A percentile compares a stretch with the other conserved stretches of the same genome.
Evolutionary conservation across 1,284 basidiomycete species (phyloP).

Genomic region (Cutaneotrichosporon sp.): DNA sequence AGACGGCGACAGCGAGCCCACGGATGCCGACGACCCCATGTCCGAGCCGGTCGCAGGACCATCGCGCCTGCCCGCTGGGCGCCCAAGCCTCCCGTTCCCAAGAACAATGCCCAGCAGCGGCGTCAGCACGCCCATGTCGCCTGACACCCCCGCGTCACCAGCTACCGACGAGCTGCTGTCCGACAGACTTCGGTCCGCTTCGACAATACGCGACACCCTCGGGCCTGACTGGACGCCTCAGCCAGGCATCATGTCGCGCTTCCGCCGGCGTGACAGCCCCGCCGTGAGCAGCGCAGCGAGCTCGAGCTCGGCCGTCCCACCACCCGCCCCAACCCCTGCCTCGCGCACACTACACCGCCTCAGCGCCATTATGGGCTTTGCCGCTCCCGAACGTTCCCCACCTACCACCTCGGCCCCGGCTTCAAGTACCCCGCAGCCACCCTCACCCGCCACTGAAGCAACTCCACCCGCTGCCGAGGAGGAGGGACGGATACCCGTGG

Average conservation of each 20-base stretch:
- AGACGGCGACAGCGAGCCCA: conserved; percentile 11
- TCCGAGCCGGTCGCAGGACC: not conserved
- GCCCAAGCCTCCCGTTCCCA: conserved; percentile 1
- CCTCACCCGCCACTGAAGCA: conserved; percentile 5
- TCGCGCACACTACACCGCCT: conserved; percentile 18
- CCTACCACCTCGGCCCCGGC: conserved; percentile 4
- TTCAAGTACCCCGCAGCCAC: not conserved
- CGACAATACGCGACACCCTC: conserved; percentile 34
- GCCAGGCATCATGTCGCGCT: conserved; percentile 22
- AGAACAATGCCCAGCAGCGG: conserved; percentile 1
- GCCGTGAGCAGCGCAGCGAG: not conserved
- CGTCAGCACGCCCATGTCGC: not conserved
- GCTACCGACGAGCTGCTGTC: conserved; percentile 35
- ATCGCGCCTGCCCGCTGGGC: not conserved
- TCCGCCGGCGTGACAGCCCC: conserved; percentile 23
- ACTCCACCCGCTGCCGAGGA: conserved; percentile 16
- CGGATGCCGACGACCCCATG: not conserved
- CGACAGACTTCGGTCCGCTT: conserved; percentile 36
- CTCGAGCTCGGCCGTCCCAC: conserved; percentile 4
- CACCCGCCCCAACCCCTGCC: conserved; percentile 4
- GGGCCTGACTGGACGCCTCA: conserved; percentile 32
- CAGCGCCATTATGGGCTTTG: conserved; percentile 29
- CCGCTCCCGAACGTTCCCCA: conserved; percentile 8
- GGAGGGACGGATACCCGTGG: conserved; percentile 30
- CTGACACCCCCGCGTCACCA: conserved; percentile 11